phyloP scores from a whole-genome alignment of 225 moss, liverwort and hornwort genomes.

The Sphagnum contortum region DNA sequence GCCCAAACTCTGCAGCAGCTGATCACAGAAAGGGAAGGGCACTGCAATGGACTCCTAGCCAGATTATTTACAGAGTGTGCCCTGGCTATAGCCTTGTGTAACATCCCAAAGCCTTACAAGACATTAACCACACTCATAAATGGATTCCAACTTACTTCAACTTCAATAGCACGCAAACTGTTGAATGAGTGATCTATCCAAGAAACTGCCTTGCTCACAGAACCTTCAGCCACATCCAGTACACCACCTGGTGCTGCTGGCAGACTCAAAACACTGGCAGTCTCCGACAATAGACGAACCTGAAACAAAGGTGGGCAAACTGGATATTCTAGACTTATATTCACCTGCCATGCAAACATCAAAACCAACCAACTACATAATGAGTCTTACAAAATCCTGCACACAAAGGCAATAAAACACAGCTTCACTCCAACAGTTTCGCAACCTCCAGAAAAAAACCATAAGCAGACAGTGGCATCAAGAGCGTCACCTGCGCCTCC shows the following conservation, averaged over 20 bases:
- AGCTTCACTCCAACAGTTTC: not conserved
- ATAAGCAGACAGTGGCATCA: too few species aligned
- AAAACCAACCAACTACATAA: not conserved
- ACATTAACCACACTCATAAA: not conserved
- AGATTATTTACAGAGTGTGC: not conserved
- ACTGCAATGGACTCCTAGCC: not conserved
- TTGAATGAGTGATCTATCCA: constrained; percentile 37
- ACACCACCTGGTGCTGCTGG: constrained; percentile 54
- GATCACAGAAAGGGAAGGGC: too few species aligned
- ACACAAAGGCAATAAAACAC: not conserved
- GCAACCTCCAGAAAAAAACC: too few species aligned
- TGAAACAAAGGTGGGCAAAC: constrained; percentile 58
- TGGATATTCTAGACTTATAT: constrained; percentile 78
- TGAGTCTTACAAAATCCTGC: constrained; percentile 7
- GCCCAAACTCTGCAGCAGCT: too few species aligned
- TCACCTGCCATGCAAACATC: constrained; percentile 23
- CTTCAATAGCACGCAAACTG: constrained; percentile 64
- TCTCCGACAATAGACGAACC: constrained; percentile 42
- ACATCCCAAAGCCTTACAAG: not conserved
- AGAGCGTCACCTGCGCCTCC: constrained; percentile 63
- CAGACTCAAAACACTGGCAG: constrained; percentile 23
- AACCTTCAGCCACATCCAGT: constrained; percentile 34
- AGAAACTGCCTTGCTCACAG: constrained; percentile 19
- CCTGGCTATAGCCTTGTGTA: not conserved
- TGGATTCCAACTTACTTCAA: constrained; percentile 44